Conservation (phyloP, 805 yeast species). For the Vanderwaltozyma verrucispora region DNA sequence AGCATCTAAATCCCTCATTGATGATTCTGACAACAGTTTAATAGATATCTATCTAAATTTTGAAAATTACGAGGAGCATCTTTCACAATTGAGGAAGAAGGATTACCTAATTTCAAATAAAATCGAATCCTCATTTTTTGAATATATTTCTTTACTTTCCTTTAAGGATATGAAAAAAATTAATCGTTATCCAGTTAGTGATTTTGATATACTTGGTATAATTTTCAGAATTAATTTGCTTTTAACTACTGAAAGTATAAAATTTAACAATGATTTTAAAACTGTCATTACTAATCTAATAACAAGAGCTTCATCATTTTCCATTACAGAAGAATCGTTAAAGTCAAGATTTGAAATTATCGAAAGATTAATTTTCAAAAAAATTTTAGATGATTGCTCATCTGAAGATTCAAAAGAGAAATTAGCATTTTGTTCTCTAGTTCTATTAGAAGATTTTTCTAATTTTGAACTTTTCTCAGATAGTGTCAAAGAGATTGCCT, state of each 20-base stretch:
- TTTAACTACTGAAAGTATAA: slow-evolving; percentile 17
- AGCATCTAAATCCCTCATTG: slow-evolving; percentile 4
- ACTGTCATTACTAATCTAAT: slow-evolving; percentile 29
- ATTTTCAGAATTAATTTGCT: slow-evolving; percentile 31
- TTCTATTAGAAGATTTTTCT: background rate
- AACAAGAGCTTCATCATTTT: slow-evolving; percentile 38
- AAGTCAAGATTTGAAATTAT: background rate
- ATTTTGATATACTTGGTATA: slow-evolving; percentile 39
- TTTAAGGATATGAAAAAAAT: slow-evolving; percentile 19
- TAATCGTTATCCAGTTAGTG: slow-evolving; percentile 33
- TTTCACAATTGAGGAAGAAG: slow-evolving; percentile 3
- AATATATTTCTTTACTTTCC: slow-evolving; percentile 27
- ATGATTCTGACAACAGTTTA: slow-evolving; percentile 2
- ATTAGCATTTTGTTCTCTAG: background rate
- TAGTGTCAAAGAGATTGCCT: background rate
- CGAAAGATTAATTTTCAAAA: background rate
- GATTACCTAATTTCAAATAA: slow-evolving; percentile 10
- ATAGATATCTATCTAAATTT: slow-evolving; percentile 13
- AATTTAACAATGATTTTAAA: slow-evolving; percentile 15
- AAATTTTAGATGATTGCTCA: background rate
- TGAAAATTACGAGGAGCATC: slow-evolving; percentile 5
- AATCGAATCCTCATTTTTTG: slow-evolving; percentile 26
- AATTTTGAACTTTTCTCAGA: background rate
- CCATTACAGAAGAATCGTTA: slow-evolving; percentile 6
- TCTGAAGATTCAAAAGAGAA: background rate